These are phyloP conservation scores for Trichoderma orchidacearum DNA, from an alignment of 495 filamentous ascomycete species.

Conservation along the genomic window DNA sequence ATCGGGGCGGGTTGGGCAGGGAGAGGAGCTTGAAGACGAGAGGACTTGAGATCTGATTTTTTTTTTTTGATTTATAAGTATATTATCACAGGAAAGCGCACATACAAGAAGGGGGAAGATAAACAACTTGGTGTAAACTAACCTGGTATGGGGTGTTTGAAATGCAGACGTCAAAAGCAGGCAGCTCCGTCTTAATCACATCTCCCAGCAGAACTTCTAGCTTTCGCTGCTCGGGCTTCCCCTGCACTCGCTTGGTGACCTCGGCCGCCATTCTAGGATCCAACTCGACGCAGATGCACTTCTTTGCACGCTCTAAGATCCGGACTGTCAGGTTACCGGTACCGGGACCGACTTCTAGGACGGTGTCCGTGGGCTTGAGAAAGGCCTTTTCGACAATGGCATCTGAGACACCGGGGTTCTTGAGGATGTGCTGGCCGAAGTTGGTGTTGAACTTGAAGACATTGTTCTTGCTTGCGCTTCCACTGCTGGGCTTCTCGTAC, in stretches of 20 bases:
- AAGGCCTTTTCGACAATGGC: slow-evolving; percentile 77
- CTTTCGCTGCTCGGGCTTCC: slow-evolving; percentile 63
- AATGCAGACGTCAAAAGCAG: slow-evolving; percentile 83
- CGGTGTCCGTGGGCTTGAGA: slow-evolving; percentile 76
- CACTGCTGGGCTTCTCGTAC: slow-evolving; percentile 37
- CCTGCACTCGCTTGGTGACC: slow-evolving; percentile 86
- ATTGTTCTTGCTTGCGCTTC: slow-evolving; percentile 46
- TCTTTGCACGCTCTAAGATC: slow-evolving; percentile 76
- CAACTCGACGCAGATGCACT: slow-evolving; percentile 53
- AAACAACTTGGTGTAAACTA: not conserved
- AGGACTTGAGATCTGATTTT: slow-evolving; percentile 64
- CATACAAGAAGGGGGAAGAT: no score
- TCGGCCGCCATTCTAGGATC: slow-evolving; percentile 96
- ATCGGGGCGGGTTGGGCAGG: slow-evolving; percentile 53
- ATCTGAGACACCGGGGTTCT: slow-evolving; percentile 86
- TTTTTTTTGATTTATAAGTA: no score
- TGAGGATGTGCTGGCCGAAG: slow-evolving; percentile 77
- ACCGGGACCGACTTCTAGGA: slow-evolving; percentile 28
- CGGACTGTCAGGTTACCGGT: slow-evolving; percentile 66
- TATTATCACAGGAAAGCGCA: no score
- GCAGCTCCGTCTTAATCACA: slow-evolving; percentile 79
- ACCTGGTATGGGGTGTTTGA: slow-evolving; percentile 74
- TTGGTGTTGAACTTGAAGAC: slow-evolving; percentile 60
- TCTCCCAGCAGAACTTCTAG: slow-evolving; percentile 81
- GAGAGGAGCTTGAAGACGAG: slow-evolving; percentile 85